Evolutionary conservation across 2,329 filamentous ascomycete species (phyloP), one percentile per base, ranked within the genome.

Genomic region (Hortaea werneckii): DNA sequence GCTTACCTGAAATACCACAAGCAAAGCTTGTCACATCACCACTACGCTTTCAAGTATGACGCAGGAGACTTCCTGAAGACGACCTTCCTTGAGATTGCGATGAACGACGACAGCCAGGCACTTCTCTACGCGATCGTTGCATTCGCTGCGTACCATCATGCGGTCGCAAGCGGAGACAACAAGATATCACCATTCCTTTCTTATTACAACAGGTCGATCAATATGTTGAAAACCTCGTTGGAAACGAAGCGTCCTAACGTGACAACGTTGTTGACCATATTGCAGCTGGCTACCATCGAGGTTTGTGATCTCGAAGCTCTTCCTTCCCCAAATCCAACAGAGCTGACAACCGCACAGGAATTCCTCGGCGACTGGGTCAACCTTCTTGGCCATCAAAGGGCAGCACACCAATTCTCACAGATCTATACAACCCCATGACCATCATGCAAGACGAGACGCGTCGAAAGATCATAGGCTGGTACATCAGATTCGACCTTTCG

Each of bases 321-420:
- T 27, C 8, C 10, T 40, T 9, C 3, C n/a, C 12, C 12, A 11
- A 12, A 10, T 4, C 41, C n/a, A 29, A 28, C 37, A n/a, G 6
- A 34, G 37, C 47, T 53, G 13, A 46, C 43, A 29, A 32, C 41
- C 39, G 27, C 43, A 39, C 58, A 95, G 87, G 92, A 96, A 67
- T 94, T 88, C 58, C 75, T 96, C 40, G 92, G 92, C 9, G 92
- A 98, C 62, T 96, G 88, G 88, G 80, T 94, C 44, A 95, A 94
- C 58, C 73, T 96, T 11, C 83, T 92, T 66, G 86, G 88, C 20
- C 92, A 96, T 62, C 89, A 95, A 63, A 87, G 84, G 61, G 92
- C 90, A 8, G 92, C 92, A 0, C 79, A 85, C 59, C 80, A 87
- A 83, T 96, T 56, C 70, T 96, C 40, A 83, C 76, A 1, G 78